Percentiles rank a stretch among this genome's conserved stretches.
Conservation (phyloP, 768 basidiomycete genomes). For the Hygrophoropsis aurantiaca region DNA sequence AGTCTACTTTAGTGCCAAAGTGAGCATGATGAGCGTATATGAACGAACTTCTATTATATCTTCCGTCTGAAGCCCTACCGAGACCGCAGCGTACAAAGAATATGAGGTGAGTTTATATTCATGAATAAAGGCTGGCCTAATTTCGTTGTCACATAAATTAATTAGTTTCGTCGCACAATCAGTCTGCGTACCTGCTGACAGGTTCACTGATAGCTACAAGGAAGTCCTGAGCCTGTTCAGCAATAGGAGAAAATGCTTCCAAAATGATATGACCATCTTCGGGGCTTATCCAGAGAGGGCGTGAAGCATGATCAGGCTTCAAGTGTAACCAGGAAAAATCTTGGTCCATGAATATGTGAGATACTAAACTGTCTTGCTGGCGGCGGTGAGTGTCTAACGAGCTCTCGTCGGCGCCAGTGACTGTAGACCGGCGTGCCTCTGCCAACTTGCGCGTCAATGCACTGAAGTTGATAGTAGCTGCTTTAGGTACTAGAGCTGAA, state of each 20-base stretch:
- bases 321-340: conserved; percentile 87
- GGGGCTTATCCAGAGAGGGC: conserved; percentile 96
- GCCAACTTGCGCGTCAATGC: conserved; percentile 80
- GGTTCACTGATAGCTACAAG: conserved; percentile 97
- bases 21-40: conserved; percentile 12
- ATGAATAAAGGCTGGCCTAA: conserved; percentile 94
- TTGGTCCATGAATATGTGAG: conserved; percentile 80
- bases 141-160: conserved; percentile 9
- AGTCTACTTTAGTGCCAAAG: conserved; percentile 6
- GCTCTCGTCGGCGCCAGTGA: conserved; percentile 44
- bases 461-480: conserved; percentile 85
- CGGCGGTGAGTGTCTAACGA: conserved; percentile 65
- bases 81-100: conserved; percentile 97
- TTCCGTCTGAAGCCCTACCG: conserved; percentile 95
- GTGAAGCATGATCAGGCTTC: conserved; percentile 86
- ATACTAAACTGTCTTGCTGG: conserved; percentile 74
- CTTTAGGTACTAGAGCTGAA: conserved; percentile 55
- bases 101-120: conserved; percentile 99
- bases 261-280: conserved; percentile 92
- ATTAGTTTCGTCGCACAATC: conserved; percentile 27
- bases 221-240: conserved; percentile 98
- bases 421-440: conserved; percentile 49
- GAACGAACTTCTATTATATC: conserved; percentile 93
- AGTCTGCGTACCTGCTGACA: conserved; percentile 83
- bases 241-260: conserved; percentile 96